Conservation (phyloP, 768 basidiomycete genomes). For the Heimioporus sp. region DNA sequence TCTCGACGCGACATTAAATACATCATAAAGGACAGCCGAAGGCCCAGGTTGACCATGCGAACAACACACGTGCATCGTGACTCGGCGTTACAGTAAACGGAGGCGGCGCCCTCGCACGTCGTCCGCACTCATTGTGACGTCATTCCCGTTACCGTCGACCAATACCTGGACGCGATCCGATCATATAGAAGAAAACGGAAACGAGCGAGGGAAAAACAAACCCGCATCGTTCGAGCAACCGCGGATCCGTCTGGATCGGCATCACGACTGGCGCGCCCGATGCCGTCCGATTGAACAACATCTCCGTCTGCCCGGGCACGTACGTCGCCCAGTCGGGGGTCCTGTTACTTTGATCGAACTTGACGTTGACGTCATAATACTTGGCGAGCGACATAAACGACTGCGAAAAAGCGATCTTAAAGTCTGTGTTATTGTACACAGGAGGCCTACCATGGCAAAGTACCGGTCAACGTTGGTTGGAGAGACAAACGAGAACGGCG, state of each 20-base stretch:
- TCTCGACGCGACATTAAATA: too few relatives aligned
- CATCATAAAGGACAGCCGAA: too few relatives aligned
- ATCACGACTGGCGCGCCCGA: background rate
- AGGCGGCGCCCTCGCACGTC: too few relatives aligned
- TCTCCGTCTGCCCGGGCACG: slow-evolving; percentile 4
- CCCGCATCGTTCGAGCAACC: slow-evolving; percentile 6
- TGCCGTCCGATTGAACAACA: slow-evolving; percentile 14
- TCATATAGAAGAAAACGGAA: background rate
- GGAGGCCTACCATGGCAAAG: background rate
- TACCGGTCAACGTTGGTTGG: background rate
- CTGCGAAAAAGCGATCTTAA: slow-evolving; percentile 27
- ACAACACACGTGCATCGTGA: too few relatives aligned
- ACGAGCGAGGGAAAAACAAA: background rate
- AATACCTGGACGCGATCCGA: slow-evolving; percentile 6
- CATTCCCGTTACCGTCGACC: slow-evolving; percentile 5
- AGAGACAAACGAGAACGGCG: too few relatives aligned
- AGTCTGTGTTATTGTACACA: slow-evolving; percentile 25
- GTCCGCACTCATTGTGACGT: slow-evolving; percentile 8
- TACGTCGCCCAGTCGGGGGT: slow-evolving; percentile 15
- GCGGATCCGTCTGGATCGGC: slow-evolving; percentile 4
- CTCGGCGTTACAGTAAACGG: too few relatives aligned
- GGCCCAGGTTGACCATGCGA: too few relatives aligned
- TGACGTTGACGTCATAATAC: slow-evolving; percentile 22
- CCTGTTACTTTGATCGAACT: slow-evolving; percentile 13
- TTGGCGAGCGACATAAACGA: slow-evolving; percentile 25